Evolutionary conservation across 2,329 filamentous ascomycete genomes (phyloP), one percentile per base, ranked within the genome.

Genomic region (Septoria petroselini): DNA sequence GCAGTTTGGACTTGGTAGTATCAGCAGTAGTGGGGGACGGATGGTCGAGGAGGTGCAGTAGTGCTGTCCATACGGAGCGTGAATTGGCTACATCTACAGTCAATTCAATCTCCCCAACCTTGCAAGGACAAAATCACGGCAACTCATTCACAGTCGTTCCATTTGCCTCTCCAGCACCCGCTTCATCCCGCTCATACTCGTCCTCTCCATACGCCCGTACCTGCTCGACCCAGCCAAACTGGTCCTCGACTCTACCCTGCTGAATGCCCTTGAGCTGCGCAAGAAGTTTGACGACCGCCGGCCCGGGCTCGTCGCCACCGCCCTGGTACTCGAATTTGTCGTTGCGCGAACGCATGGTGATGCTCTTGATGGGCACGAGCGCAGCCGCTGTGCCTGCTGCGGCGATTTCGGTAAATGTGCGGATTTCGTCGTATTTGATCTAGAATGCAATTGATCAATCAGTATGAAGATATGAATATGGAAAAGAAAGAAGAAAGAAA

Each of bases 381-480:
- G 88, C 88, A 0, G 91, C 91, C 0, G 91, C 91, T 0, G 91
- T 97, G 1, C 91, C 91, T 2, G 90, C 91, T 3, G 91, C 93
- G 71, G 96, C 83, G 44, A 98, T 84, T 71, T 97, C 91, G 37
- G 74, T 74, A 66, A 90, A 89, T 12, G 72, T 67, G 4, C 67
- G 59, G 34, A 87, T 71, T 62, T 87, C 84, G 6, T 78, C 73
- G 65, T 85, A 85, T 25, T 73, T 80, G 69, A 89, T 85, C 79
- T 84, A 59, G 9, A 14, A 6, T 8, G 14, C 7, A 11, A 25
- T 50, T 14, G 50, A 40, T 25, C 3, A 23, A 35, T 52, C 12
- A 19, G 27, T 39, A 2, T 4, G 19, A 17, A 25, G 31, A n/a
- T n/a, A n/a, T n/a, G n/a, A n/a, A n/a, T n/a, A n/a, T n/a, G 19